Evolutionary conservation across 495 filamentous ascomycete species (phyloP).

Genomic region (Lichenothelia convexa): DNA sequence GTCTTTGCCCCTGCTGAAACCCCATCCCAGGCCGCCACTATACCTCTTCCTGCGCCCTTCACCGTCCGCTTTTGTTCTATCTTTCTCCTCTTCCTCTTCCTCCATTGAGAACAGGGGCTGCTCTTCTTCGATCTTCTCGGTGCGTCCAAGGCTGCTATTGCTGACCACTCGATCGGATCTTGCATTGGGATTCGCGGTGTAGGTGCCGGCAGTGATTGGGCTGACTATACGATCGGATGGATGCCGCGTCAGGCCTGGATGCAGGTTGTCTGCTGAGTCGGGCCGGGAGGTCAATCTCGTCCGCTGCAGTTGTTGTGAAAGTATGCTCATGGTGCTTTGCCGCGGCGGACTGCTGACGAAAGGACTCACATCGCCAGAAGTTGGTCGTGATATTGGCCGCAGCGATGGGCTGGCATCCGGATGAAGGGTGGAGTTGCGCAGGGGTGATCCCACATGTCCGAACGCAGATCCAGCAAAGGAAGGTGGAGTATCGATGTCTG

Average conservation of each 20-base stretch:
- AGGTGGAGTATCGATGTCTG: conserved; percentile 39
- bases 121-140: neutral
- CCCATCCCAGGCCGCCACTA: no score
- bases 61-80: no score
- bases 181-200: neutral
- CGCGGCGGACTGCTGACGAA: conserved; percentile 50
- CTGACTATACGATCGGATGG: neutral
- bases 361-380: conserved; percentile 40
- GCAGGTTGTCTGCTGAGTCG: neutral
- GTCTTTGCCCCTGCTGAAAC: no score
- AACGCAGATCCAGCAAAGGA: conserved; percentile 35
- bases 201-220: neutral
- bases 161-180: neutral
- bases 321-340: conserved; percentile 28
- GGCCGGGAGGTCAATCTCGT: conserved; percentile 5
- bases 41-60: no score
- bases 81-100: neutral
- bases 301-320: conserved; percentile 28
- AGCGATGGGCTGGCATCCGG: conserved; percentile 45
- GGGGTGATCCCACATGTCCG: conserved; percentile 80
- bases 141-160: neutral
- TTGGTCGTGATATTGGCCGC: conserved; percentile 32
- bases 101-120: neutral
- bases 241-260: neutral
- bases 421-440: conserved; percentile 62